Evolutionary conservation across 148 eudicot species (phyloP).

Genomic region (Camellia lanceoleosa): DNA sequence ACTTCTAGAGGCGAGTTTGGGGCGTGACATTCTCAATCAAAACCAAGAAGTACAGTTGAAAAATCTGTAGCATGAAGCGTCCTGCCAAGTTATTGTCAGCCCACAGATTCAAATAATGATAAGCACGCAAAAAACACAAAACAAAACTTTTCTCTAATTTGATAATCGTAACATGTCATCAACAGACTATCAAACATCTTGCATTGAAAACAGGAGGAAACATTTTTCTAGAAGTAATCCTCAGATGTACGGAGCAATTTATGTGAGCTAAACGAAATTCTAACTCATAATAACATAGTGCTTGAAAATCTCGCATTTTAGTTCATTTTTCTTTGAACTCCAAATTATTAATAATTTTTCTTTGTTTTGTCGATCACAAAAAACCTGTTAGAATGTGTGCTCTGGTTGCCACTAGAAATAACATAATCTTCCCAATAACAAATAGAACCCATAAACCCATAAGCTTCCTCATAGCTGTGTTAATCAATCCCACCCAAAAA

Average conservation of each 20-base stretch:
- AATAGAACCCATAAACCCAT: too few species aligned
- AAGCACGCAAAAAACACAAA: neutral
- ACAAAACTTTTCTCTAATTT: neutral
- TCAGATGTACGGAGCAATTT: too few species aligned
- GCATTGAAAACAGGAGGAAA: too few species aligned
- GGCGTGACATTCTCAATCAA: too few species aligned
- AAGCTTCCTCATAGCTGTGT: too few species aligned
- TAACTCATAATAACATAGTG: neutral
- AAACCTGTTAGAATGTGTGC: neutral
- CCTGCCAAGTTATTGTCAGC: neutral
- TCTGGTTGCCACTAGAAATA: neutral
- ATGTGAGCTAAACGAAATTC: too few species aligned
- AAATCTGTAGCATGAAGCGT: conserved; percentile 5
- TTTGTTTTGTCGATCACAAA: neutral
- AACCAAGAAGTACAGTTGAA: neutral
- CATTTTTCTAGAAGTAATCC: too few species aligned
- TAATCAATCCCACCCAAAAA: too few species aligned
- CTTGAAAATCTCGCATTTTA: neutral
- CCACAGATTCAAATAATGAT: neutral
- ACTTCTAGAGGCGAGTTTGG: too few species aligned
- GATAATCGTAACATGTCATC: neutral
- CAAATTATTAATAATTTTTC: neutral
- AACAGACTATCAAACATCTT: too few species aligned
- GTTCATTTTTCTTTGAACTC: neutral
- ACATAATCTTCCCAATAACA: too few species aligned